Base-by-base conservation (phyloP, 768 basidiomycete genomes). In the Daedaleopsis nitida region DNA sequence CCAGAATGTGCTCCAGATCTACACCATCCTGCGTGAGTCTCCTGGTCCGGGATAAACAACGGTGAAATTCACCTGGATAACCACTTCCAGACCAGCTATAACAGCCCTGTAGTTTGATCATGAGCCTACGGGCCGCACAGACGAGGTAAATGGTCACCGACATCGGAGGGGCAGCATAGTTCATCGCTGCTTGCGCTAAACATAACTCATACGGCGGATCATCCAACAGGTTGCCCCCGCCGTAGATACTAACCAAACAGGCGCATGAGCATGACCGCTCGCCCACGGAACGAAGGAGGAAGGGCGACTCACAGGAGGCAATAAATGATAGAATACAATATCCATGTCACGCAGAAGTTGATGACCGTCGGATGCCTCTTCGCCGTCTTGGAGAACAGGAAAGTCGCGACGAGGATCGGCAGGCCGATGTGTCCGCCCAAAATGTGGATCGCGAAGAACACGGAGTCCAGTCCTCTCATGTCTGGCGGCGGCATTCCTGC, bases 291-390 rank as follows among this genome's bases (percentile, higher is more conserved):
- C 11, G 37, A n/a, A n/a, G n/a, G 37, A 32, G 13, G 13, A n/a
- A n/a, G 9, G 38, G 45, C 35, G 12, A 73, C 86, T 72, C 62
- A 86, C 86, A 79, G 67, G 19, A 87, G 61, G 65, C 76, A 80
- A 66, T 80, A 82, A 35, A 77, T 73, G 58, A 86, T 67, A 6
- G 85, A 86, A 65, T 80, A 85, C 44, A 86, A 64, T 11, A 81
- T 77, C 83, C 83, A 83, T 49, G 80, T 76, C n/a, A 81, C 55
- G 58, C 83, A 86, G 62, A 86, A 81, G 61, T 87, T 86, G 60
- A 86, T 70, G 65, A 86, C 75, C 1, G 80, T 80, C 0, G 83
- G 81, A 55, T 81, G 82, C 57, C 81, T 79, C 39, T 73, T 70
- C 27, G 79, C 69, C 45, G 74, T 77, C 65, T 75, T 80, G 53